phyloP scores from a whole-genome alignment of 768 basidiomycete species.

The Wakefieldia striispora region DNA sequence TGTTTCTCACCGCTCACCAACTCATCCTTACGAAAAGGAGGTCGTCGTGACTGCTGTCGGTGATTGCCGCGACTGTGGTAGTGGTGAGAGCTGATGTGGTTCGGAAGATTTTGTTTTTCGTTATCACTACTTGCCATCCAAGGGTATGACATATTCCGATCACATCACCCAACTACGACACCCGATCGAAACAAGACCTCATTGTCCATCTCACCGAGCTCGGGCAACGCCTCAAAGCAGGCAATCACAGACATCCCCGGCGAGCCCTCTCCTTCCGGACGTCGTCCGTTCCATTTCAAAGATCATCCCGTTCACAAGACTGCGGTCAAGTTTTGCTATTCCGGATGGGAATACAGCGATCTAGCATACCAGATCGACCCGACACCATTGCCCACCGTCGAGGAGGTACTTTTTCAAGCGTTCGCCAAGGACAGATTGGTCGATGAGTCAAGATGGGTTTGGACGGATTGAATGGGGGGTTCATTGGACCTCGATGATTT shows the following conservation, averaged over 20 bases:
- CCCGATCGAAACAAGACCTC: constrained; percentile 67
- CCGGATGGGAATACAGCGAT: constrained; percentile 90
- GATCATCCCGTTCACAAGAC: constrained; percentile 81
- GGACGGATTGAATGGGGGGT: constrained; percentile 88
- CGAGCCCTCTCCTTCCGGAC: constrained; percentile 14
- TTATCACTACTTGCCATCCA: constrained; percentile 32
- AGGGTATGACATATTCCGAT: constrained; percentile 26
- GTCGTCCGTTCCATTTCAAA: constrained; percentile 60
- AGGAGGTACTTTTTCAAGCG: constrained; percentile 79
- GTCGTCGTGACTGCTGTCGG: no score
- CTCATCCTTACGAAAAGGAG: no score
- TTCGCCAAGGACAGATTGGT: constrained; percentile 76
- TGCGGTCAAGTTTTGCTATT: constrained; percentile 89
- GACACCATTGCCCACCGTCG: constrained; percentile 85
- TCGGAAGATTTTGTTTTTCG: constrained; percentile 32
- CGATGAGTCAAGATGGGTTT: constrained; percentile 67
- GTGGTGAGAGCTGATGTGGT: no score
- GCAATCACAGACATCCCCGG: constrained; percentile 13
- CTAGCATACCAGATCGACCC: constrained; percentile 74
- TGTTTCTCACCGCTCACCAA: no score
- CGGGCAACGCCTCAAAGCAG: constrained; percentile 34
- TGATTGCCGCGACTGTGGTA: no score
- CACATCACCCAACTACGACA: constrained; percentile 47
- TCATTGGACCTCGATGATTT: no score
- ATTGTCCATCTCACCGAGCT: constrained; percentile 61